These are phyloP conservation scores for Fusarium udum DNA, from an alignment of 2,329 filamentous ascomycete genomes.

Conservation along the genomic window DNA sequence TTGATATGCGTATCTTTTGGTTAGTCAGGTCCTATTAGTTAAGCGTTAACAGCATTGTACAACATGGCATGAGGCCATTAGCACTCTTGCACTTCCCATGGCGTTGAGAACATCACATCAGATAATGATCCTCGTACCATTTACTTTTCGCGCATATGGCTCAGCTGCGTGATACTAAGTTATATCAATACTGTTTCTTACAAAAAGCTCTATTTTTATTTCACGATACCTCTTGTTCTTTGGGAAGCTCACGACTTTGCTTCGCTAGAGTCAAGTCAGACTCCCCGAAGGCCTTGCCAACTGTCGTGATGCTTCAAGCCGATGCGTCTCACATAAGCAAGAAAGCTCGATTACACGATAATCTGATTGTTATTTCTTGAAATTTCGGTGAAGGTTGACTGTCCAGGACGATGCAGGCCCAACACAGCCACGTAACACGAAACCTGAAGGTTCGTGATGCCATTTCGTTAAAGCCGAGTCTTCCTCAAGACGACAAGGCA, in stretches of 20 bases:
- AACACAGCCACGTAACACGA: not conserved
- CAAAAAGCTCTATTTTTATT: not conserved
- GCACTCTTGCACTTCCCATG: not conserved
- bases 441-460: not conserved
- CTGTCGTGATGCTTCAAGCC: not conserved
- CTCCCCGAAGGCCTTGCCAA: not conserved
- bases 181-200: too few relatives aligned
- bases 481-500: too few relatives aligned
- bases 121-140: not conserved
- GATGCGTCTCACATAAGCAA: not conserved
- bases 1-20: too few relatives aligned
- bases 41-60: accelerated
- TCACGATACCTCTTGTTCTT: too few relatives aligned
- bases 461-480: not conserved
- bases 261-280: not conserved
- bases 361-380: accelerated
- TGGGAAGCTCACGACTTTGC: accelerated
- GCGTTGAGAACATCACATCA: not conserved
- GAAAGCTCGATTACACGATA: accelerated
- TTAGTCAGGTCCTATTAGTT: not conserved
- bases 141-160: not conserved
- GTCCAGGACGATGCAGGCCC: not conserved
- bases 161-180: not conserved
- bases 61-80: not conserved
- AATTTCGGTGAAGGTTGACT: accelerated